phyloP scores from a whole-genome alignment of 768 basidiomycete species.

The Macrolepiota fuliginosa region DNA sequence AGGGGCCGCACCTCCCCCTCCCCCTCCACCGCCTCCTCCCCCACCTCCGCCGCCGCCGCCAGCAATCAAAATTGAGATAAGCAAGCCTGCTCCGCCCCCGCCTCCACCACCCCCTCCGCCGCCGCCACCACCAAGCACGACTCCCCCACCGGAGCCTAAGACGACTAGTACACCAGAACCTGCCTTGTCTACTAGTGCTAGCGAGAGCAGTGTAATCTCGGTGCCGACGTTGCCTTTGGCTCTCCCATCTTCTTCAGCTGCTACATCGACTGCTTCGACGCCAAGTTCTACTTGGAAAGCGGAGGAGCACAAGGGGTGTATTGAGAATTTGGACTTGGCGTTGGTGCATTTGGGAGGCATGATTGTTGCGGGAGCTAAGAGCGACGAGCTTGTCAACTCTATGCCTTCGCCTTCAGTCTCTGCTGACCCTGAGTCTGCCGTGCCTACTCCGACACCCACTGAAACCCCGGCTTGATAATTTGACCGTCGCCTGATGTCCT shows the following conservation, averaged over 20 bases:
- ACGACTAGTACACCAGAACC: not conserved
- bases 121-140: not conserved
- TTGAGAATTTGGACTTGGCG: slow-evolving; percentile 5
- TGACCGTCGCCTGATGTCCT: not conserved
- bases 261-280: slow-evolving; percentile 4
- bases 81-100: slow-evolving; percentile 13
- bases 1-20: slow-evolving; percentile 20
- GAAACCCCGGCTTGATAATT: not conserved
- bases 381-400: not conserved
- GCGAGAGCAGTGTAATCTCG: not conserved
- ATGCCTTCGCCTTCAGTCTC: not conserved
- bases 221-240: not conserved
- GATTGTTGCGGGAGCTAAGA: not conserved
- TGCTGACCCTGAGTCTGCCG: not conserved
- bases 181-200: not conserved
- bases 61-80: slow-evolving; percentile 16
- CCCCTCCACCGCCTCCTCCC: slow-evolving; percentile 14
- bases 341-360: slow-evolving; percentile 7
- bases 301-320: slow-evolving; percentile 3
- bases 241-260: not conserved
- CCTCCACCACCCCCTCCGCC: slow-evolving; percentile 8
- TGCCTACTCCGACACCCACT: not conserved
- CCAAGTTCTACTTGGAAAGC: slow-evolving; percentile 8
- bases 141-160: slow-evolving; percentile 6
- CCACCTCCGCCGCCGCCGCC: slow-evolving; percentile 10